Percentiles rank a stretch among this genome's conserved stretches.
These are phyloP conservation scores for Calophaca sinica DNA, from an alignment of 306 rosid species.

Conservation along the genomic window DNA sequence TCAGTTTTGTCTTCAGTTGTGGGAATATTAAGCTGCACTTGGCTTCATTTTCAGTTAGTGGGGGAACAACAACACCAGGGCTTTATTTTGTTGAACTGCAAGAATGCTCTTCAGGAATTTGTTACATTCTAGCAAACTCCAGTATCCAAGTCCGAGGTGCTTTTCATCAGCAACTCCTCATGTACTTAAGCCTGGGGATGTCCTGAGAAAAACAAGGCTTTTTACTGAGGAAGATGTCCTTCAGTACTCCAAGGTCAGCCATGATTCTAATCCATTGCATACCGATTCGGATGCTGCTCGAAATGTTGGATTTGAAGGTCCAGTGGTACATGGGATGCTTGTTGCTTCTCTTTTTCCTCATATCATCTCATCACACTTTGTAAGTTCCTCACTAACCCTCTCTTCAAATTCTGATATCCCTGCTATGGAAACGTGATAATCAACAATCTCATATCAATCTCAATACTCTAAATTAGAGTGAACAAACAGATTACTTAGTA, in stretches of 20 bases:
- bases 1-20: slow-evolving; percentile 11
- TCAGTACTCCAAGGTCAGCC: slow-evolving; percentile 74
- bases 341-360: slow-evolving; percentile 81
- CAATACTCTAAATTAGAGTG: not conserved
- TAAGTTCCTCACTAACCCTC: slow-evolving; percentile 50
- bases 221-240: slow-evolving; percentile 76
- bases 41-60: slow-evolving; percentile 34
- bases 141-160: slow-evolving; percentile 52
- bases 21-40: slow-evolving; percentile 27
- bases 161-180: slow-evolving; percentile 63
- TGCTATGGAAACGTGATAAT: not conserved
- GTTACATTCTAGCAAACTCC: slow-evolving; percentile 35
- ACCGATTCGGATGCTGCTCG: slow-evolving; percentile 65
- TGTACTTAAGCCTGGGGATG: slow-evolving; percentile 69
- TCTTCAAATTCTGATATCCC: not conserved
- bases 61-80: not conserved
- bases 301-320: slow-evolving; percentile 69
- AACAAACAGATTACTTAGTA: slow-evolving; percentile 23
- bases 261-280: slow-evolving; percentile 80
- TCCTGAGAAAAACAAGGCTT: slow-evolving; percentile 58
- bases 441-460: not conserved
- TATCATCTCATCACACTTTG: slow-evolving; percentile 77
- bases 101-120: slow-evolving; percentile 58
- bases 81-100: slow-evolving; percentile 34
- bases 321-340: slow-evolving; percentile 85